A percentile compares a stretch with the other conserved stretches of the same genome.
Evolutionary conservation across 352 stramenopile species (phyloP).

Genomic region (Pythium rhizo-oryzae): DNA sequence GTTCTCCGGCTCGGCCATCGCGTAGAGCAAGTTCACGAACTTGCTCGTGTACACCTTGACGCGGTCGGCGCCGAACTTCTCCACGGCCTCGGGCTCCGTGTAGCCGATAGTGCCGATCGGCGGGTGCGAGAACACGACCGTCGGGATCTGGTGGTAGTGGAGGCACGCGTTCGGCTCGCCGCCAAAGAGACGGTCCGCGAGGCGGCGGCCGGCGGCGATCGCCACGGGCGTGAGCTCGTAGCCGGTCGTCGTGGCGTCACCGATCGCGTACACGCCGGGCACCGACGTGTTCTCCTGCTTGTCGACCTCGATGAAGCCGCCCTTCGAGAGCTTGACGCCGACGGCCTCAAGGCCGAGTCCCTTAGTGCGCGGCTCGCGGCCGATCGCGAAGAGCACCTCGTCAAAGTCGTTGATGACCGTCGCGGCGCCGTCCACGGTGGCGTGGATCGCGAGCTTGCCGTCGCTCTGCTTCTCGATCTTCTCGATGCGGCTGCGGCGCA

Average conservation of each 20-base stretch:
- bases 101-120: slow-evolving; percentile 95
- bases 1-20: slow-evolving; percentile 87
- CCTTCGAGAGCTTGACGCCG: slow-evolving; percentile 74
- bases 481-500: slow-evolving; percentile 53
- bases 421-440: slow-evolving; percentile 58
- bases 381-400: slow-evolving; percentile 70
- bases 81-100: slow-evolving; percentile 92
- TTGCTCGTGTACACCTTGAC: slow-evolving; percentile 96
- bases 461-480: slow-evolving; percentile 88
- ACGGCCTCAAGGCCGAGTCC: slow-evolving; percentile 81
- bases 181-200: slow-evolving; percentile 93
- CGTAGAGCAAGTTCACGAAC: slow-evolving; percentile 97
- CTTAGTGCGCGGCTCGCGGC: slow-evolving; percentile 89
- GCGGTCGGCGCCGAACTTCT: slow-evolving; percentile 92
- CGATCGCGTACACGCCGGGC: slow-evolving; percentile 89
- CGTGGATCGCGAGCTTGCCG: slow-evolving; percentile 76
- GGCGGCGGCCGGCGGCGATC: slow-evolving; percentile 84
- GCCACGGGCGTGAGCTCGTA: slow-evolving; percentile 91
- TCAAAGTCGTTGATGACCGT: slow-evolving; percentile 56
- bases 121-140: slow-evolving; percentile 97
- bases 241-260: slow-evolving; percentile 89
- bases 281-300: slow-evolving; percentile 92
- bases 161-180: slow-evolving; percentile 72
- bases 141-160: slow-evolving; percentile 95
- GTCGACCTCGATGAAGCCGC: slow-evolving; percentile 90